Base-by-base conservation (phyloP, 768 basidiomycete species). In the Kwoniella sp. region DNA sequence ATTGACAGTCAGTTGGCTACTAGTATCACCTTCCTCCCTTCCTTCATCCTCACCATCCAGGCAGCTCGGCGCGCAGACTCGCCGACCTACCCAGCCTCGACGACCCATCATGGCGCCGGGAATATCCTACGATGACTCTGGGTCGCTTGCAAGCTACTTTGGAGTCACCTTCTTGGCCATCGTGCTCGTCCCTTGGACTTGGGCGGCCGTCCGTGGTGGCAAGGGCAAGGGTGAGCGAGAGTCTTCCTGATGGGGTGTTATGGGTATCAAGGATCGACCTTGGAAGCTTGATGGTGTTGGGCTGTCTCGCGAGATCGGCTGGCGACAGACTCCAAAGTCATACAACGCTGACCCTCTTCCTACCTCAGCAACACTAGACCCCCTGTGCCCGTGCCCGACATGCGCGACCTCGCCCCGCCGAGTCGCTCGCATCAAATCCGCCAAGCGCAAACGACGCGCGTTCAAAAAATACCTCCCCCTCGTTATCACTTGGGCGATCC, bases 81-180 rank as follows among this genome's bases (percentile, higher is more conserved):
- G n/a, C n/a, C n/a, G n/a, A n/a, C n/a, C n/a, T n/a, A n/a, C n/a
- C n/a, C n/a, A n/a, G n/a, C n/a, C n/a, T n/a, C n/a, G n/a, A n/a
- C n/a, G n/a, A n/a, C 19, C 25, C 56, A 44, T 43, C 20, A 62
- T 58, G 62, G 58, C 60, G 12, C 65, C 73, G 8, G 72, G 71
- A 15, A 72, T 74, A 45, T 65, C 67, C 19, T 77, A 77, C 54
- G 76, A 77, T 57, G 75, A 76, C 27, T 67, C 65, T n/a, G 73
- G 72, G 29, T 66, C 69, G 9, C 53, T 74, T 6, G 66, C 69
- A 41, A 67, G 71, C 46, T 96, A 91, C 77, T 96, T 96, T 75
- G 75, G 90, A 55, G 82, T 98, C 49, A 89, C 90, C 7, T 84
- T 95, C 71, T 84, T 96, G 60, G 83, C 84, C 50, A 80, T 96